Conservation (phyloP, 176 grass and related monocot genomes). For the Lolium rigidum region DNA sequence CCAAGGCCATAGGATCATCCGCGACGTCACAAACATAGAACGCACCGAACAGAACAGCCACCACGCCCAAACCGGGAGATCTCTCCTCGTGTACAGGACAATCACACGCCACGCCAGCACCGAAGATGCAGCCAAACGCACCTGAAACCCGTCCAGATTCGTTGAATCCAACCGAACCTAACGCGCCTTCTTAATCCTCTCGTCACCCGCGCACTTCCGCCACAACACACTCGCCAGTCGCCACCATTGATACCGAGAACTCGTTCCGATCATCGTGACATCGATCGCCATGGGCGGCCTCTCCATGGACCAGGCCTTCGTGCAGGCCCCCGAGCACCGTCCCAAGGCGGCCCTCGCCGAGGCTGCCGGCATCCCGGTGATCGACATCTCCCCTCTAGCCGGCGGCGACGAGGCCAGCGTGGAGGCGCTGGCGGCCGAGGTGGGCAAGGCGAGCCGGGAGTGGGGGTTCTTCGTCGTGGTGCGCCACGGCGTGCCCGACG, state of each 20-base stretch:
- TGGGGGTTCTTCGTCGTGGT: slow-evolving; percentile 95
- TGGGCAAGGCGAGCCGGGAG: slow-evolving; percentile 66
- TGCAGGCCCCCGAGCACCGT: slow-evolving; percentile 84
- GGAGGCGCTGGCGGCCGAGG: slow-evolving; percentile 54
- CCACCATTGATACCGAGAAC: not conserved
- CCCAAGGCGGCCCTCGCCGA: slow-evolving; percentile 47
- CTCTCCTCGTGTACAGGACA: not conserved
- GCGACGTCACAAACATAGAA: not conserved
- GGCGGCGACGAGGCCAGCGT: not conserved
- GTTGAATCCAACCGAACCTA: slow-evolving; percentile 9
- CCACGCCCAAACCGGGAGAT: too few species aligned
- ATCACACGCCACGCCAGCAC: not conserved
- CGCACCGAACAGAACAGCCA: not conserved
- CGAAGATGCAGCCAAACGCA: not conserved
- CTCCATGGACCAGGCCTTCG: slow-evolving; percentile 68
- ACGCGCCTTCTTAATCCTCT: not conserved
- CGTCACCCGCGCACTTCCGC: not conserved
- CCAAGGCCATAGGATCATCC: not conserved
- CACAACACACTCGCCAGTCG: slow-evolving; percentile 1
- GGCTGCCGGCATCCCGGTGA: slow-evolving; percentile 63
- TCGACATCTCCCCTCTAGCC: slow-evolving; percentile 73
- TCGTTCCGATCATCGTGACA: not conserved
- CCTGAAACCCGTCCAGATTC: slow-evolving; percentile 50
- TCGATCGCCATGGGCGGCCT: slow-evolving; percentile 50
- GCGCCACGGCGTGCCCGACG: slow-evolving; percentile 63